Evolutionary conservation across 1,139 yeast species (phyloP).

Genomic region (Kodamaea ohmeri): DNA sequence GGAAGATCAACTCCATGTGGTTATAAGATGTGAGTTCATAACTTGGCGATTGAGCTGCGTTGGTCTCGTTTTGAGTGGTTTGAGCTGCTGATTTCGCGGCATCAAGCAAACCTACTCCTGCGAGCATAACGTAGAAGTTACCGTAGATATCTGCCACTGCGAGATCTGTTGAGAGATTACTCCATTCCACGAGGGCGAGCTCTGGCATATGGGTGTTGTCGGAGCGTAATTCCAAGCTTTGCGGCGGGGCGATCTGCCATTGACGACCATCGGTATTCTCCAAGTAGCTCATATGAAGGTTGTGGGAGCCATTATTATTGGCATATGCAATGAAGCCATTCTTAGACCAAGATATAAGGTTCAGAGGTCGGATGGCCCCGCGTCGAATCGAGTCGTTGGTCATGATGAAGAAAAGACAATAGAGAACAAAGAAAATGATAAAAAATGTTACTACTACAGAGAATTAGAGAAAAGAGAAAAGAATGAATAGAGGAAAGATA

Average conservation of each 20-base stretch:
- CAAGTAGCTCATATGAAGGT: constrained; percentile 54
- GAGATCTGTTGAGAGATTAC: constrained; percentile 52
- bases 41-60: constrained; percentile 23
- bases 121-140: constrained; percentile 46
- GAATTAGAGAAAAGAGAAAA: too few species aligned
- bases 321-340: constrained; percentile 72
- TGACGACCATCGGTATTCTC: constrained; percentile 60
- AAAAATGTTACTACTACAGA: too few species aligned
- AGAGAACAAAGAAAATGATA: neutral
- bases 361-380: constrained; percentile 1
- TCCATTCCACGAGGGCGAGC: constrained; percentile 41
- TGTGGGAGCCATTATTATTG: constrained; percentile 19
- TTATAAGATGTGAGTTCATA: constrained; percentile 48
- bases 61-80: constrained; percentile 7
- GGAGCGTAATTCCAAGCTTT: constrained; percentile 36
- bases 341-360: constrained; percentile 63
- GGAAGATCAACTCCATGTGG: constrained; percentile 46
- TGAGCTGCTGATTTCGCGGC: constrained; percentile 3
- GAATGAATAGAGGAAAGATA: too few species aligned
- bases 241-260: constrained; percentile 65
- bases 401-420: neutral
- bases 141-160: constrained; percentile 51
- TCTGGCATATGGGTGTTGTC: constrained; percentile 33
- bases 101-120: constrained; percentile 43
- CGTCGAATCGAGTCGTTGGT: neutral